Evolutionary conservation across 1,284 basidiomycete genomes (phyloP).

Genomic region (Caloboletus firmus): DNA sequence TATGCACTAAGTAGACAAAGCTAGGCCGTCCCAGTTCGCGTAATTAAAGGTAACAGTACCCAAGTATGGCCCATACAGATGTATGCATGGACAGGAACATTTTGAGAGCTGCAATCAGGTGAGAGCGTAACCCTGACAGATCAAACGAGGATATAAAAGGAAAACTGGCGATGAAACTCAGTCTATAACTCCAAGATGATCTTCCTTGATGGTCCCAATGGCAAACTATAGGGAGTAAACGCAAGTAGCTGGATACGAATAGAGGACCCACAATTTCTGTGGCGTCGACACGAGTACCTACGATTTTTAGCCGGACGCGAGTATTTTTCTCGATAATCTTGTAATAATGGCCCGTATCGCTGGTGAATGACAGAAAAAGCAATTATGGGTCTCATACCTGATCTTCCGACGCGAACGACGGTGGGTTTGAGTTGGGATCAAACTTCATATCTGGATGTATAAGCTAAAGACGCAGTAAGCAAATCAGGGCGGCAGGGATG

Average conservation of each 20-base stretch:
- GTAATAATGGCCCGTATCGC: not conserved
- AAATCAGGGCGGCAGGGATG: slow-evolving; percentile 14
- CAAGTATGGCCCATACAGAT: not conserved
- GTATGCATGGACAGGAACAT: not conserved
- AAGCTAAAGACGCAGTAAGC: slow-evolving; percentile 52
- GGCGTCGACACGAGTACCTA: slow-evolving; percentile 95
- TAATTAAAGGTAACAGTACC: not conserved
- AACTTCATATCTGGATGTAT: slow-evolving; percentile 92
- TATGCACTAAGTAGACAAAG: not conserved
- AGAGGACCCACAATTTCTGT: slow-evolving; percentile 83
- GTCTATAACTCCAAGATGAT: slow-evolving; percentile 86
- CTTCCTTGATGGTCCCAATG: slow-evolving; percentile 93
- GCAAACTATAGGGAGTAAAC: slow-evolving; percentile 61
- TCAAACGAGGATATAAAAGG: not conserved
- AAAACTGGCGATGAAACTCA: slow-evolving; percentile 23
- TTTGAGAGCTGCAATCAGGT: slow-evolving; percentile 1
- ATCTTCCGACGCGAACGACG: slow-evolving; percentile 87
- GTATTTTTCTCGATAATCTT: slow-evolving; percentile 93
- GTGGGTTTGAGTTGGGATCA: slow-evolving; percentile 91
- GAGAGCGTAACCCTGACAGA: not conserved
- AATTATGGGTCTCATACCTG: slow-evolving; percentile 50
- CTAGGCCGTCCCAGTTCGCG: not conserved
- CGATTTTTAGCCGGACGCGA: slow-evolving; percentile 90
- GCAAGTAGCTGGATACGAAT: not conserved
- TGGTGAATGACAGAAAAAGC: not conserved